phyloP scores from a whole-genome alignment of 257 asterid genomes.

The Capsicum chinense region DNA sequence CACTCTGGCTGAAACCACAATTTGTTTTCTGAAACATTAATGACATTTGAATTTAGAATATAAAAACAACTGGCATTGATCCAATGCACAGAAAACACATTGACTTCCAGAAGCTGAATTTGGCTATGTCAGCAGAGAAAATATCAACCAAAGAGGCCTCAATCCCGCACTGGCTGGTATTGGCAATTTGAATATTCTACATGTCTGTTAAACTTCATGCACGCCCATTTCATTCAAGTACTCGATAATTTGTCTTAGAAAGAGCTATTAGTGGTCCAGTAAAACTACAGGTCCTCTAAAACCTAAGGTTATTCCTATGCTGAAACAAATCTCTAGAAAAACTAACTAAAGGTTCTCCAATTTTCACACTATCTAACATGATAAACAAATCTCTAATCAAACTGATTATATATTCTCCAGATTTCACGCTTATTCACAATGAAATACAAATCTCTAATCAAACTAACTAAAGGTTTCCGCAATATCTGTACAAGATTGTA shows the following conservation, averaged over 20 bases:
- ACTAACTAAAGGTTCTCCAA: neutral
- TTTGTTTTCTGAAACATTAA: slow-evolving; percentile 68
- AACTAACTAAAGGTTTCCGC: neutral
- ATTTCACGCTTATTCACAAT: neutral
- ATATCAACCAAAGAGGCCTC: neutral
- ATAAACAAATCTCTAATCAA: neutral
- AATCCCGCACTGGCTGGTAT: neutral
- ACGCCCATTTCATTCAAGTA: neutral
- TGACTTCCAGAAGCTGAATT: neutral
- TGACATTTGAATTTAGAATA: slow-evolving; percentile 21
- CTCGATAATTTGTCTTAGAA: neutral
- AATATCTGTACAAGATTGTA: neutral
- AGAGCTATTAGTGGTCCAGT: neutral
- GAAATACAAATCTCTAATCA: slow-evolving; percentile 5
- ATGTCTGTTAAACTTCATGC: neutral
- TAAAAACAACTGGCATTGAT: neutral
- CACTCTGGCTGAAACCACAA: slow-evolving; percentile 94
- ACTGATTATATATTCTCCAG: neutral
- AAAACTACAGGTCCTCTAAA: slow-evolving; percentile 9
- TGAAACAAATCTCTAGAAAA: neutral
- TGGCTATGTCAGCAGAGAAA: slow-evolving; percentile 8
- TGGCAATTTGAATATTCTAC: neutral
- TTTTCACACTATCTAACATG: neutral
- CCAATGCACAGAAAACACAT: neutral
- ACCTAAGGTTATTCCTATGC: neutral